These are phyloP conservation scores for Allantophomopsis lycopodina DNA, from an alignment of 2,329 filamentous ascomycete genomes.

Conservation along the genomic window DNA sequence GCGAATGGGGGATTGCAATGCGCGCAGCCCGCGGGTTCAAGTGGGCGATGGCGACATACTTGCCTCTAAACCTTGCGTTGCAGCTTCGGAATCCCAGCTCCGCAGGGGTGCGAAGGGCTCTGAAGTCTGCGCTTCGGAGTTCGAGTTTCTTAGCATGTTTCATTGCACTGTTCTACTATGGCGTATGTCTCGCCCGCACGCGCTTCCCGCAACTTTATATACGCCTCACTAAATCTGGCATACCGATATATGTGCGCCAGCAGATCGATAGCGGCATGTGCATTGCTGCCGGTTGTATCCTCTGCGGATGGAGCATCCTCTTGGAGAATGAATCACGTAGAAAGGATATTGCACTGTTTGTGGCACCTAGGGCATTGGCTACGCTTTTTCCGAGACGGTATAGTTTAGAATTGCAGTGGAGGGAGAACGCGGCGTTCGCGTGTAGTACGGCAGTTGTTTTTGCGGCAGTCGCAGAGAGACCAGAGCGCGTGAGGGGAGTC, in stretches of 20 bases:
- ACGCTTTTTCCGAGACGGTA: slow-evolving; percentile 64
- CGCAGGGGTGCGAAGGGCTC: slow-evolving; percentile 30
- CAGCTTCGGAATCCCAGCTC: slow-evolving; percentile 33
- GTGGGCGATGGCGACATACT: slow-evolving; percentile 64
- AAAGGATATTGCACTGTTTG: slow-evolving; percentile 69
- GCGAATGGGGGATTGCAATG: slow-evolving; percentile 58
- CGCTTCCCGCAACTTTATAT: slow-evolving; percentile 26
- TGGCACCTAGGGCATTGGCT: slow-evolving; percentile 64
- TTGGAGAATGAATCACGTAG: slow-evolving; percentile 51
- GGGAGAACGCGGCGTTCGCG: slow-evolving; percentile 53
- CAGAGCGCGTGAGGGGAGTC: slow-evolving; percentile 49
- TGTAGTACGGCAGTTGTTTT: slow-evolving; percentile 57
- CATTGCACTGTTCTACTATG: slow-evolving; percentile 72
- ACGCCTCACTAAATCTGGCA: slow-evolving; percentile 54
- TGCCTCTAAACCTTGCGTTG: slow-evolving; percentile 59
- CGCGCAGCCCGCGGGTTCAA: slow-evolving; percentile 57
- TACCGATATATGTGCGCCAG: slow-evolving; percentile 30
- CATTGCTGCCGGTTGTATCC: slow-evolving; percentile 54
- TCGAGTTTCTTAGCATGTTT: slow-evolving; percentile 66
- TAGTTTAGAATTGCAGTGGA: slow-evolving; percentile 44
- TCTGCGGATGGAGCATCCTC: slow-evolving; percentile 75
- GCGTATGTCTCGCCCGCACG: slow-evolving; percentile 65
- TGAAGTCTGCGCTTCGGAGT: slow-evolving; percentile 50
- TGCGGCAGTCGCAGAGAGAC: slow-evolving; percentile 49
- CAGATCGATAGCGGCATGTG: slow-evolving; percentile 50